phyloP scores from a whole-genome alignment of 2,329 filamentous ascomycete species.

The Penicillium griseofulvum region DNA sequence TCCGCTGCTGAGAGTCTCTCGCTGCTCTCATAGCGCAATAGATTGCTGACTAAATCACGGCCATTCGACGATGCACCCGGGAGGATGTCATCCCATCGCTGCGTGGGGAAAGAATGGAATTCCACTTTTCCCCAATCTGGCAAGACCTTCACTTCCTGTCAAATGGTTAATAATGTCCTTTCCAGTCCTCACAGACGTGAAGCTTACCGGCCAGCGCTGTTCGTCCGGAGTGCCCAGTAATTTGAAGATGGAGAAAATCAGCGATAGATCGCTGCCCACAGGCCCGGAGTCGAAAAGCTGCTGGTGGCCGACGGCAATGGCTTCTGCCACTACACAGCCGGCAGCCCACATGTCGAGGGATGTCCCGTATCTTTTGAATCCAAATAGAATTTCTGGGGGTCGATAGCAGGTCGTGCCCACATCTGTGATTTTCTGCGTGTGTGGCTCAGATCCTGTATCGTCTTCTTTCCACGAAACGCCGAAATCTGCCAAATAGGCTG shows the following conservation, averaged over 20 bases:
- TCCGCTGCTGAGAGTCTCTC: conserved; percentile 65
- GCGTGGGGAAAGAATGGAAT: conserved; percentile 70
- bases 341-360: conserved; percentile 86
- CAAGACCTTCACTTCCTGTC: conserved; percentile 50
- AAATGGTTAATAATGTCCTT: conserved; percentile 3
- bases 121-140: conserved; percentile 85
- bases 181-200: not conserved
- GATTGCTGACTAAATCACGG: conserved; percentile 61
- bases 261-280: conserved; percentile 83
- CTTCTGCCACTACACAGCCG: conserved; percentile 79
- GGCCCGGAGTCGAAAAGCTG: conserved; percentile 84
- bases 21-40: conserved; percentile 72
- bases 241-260: conserved; percentile 90
- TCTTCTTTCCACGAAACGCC: conserved; percentile 80
- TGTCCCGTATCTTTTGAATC: conserved; percentile 67
- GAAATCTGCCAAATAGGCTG: conserved; percentile 83
- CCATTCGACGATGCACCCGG: conserved; percentile 58
- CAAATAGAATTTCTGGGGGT: conserved; percentile 86
- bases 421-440: conserved; percentile 75
- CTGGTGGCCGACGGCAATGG: conserved; percentile 54
- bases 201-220: conserved; percentile 75
- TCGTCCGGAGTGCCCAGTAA: conserved; percentile 81
- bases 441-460: conserved; percentile 58
- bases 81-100: conserved; percentile 69
- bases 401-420: conserved; percentile 92